phyloP scores from a whole-genome alignment of 1,284 basidiomycete species.

The Ustilago trichophora region DNA sequence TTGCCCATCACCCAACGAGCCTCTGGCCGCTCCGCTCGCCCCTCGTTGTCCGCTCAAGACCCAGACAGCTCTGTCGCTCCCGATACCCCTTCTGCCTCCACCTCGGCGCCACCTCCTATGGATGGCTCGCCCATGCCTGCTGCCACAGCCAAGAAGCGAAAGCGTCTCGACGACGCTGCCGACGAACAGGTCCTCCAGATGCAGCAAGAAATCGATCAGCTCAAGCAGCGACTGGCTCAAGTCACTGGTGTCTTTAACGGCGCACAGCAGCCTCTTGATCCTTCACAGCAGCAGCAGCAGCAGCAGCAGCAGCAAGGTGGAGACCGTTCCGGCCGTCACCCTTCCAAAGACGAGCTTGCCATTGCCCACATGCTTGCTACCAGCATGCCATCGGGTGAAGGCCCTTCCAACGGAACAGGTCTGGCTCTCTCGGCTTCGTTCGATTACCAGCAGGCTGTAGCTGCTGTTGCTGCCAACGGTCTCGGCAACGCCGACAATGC shows the following conservation, averaged over 20 bases:
- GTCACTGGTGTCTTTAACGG: slow-evolving; percentile 42
- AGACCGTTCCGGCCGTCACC: slow-evolving; percentile 27
- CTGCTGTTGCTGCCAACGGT: slow-evolving; percentile 35
- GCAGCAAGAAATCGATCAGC: slow-evolving; percentile 44
- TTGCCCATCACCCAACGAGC: slow-evolving; percentile 42
- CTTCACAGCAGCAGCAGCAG: not conserved
- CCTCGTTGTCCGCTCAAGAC: slow-evolving; percentile 27
- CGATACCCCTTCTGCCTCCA: slow-evolving; percentile 14
- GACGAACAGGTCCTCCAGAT: slow-evolving; percentile 36
- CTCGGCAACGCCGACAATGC: slow-evolving; percentile 4
- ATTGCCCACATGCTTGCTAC: slow-evolving; percentile 57
- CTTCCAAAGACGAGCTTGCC: slow-evolving; percentile 55
- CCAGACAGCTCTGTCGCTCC: slow-evolving; percentile 18
- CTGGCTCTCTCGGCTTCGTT: slow-evolving; percentile 21
- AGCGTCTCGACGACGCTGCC: slow-evolving; percentile 30
- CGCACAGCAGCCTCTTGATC: slow-evolving; percentile 11
- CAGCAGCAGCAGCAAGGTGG: slow-evolving; percentile 30
- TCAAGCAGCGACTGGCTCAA: slow-evolving; percentile 43
- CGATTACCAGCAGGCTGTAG: slow-evolving; percentile 41
- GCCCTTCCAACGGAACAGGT: slow-evolving; percentile 20
- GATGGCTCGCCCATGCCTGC: slow-evolving; percentile 39
- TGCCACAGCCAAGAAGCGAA: slow-evolving; percentile 37
- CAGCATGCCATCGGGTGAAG: slow-evolving; percentile 58
- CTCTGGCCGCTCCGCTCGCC: slow-evolving; percentile 30
- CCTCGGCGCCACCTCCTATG: slow-evolving; percentile 19